Evolutionary conservation across 148 eudicot genomes (phyloP).

Genomic region (Polygonum maritimum): DNA sequence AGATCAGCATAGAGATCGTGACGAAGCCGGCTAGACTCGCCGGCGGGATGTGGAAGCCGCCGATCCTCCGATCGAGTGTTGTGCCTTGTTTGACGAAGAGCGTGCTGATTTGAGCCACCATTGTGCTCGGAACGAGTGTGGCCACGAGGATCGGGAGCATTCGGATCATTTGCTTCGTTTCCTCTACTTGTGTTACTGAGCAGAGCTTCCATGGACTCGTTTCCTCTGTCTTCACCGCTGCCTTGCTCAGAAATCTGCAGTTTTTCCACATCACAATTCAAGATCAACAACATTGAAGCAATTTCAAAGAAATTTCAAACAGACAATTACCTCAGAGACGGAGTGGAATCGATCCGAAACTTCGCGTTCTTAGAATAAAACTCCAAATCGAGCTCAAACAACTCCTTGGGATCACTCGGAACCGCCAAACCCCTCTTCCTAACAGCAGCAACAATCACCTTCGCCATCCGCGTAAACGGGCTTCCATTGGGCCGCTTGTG

Average conservation of each 20-base stretch:
- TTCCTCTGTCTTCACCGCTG: constrained; percentile 41
- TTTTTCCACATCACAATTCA: not conserved
- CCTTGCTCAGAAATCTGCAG: constrained; percentile 57
- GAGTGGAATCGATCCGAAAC: constrained; percentile 48
- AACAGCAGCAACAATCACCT: constrained; percentile 56
- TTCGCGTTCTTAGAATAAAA: constrained; percentile 42
- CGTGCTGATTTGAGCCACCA: constrained; percentile 60
- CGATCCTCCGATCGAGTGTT: constrained; percentile 38
- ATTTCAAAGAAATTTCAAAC: not conserved
- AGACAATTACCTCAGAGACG: constrained; percentile 36
- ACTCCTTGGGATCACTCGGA: constrained; percentile 55
- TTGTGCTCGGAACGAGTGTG: constrained; percentile 54
- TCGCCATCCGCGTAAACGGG: constrained; percentile 65
- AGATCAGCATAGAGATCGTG: constrained; percentile 57
- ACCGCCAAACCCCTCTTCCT: constrained; percentile 34
- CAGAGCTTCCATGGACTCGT: constrained; percentile 50
- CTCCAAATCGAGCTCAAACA: constrained; percentile 54
- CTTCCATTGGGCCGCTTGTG: constrained; percentile 58
- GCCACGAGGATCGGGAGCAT: constrained; percentile 58
- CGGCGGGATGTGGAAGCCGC: constrained; percentile 52
- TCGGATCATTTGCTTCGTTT: constrained; percentile 61
- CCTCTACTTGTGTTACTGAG: constrained; percentile 71
- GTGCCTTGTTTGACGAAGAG: constrained; percentile 83
- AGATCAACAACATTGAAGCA: too few species aligned
- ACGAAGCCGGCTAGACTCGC: constrained; percentile 56